Conservation (phyloP, 768 basidiomycete species). For the Myochromella boudieri region DNA sequence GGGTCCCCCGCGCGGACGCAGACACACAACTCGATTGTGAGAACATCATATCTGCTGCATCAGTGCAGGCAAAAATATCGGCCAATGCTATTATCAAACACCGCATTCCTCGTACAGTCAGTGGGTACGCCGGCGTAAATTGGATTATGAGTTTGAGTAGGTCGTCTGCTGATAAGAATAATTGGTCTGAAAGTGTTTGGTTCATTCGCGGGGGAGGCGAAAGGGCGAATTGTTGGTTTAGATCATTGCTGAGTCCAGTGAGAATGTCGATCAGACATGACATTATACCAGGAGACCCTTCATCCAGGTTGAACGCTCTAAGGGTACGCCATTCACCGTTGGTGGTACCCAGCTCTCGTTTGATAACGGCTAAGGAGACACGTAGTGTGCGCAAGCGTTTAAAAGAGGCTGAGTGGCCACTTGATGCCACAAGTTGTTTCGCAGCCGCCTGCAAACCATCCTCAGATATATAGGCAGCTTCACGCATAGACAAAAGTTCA, state of each 20-base stretch:
- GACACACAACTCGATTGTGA: slow-evolving; percentile 38
- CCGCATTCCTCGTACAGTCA: slow-evolving; percentile 51
- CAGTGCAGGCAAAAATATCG: slow-evolving; percentile 57
- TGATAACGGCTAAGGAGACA: slow-evolving; percentile 59
- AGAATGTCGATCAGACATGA: slow-evolving; percentile 57
- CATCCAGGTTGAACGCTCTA: slow-evolving; percentile 61
- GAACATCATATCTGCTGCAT: slow-evolving; percentile 40
- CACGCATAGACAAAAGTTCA: slow-evolving; percentile 57
- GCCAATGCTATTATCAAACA: slow-evolving; percentile 41
- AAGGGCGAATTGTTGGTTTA: slow-evolving; percentile 52
- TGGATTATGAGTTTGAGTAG: slow-evolving; percentile 49
- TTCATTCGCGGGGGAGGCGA: slow-evolving; percentile 35
- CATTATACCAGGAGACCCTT: slow-evolving; percentile 55
- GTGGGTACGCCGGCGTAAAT: slow-evolving; percentile 45
- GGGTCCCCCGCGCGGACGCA: slow-evolving; percentile 41
- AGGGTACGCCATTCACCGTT: slow-evolving; percentile 56
- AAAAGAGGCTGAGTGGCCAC: slow-evolving; percentile 49
- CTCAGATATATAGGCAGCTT: slow-evolving; percentile 66
- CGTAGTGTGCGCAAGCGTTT: slow-evolving; percentile 59
- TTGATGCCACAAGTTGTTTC: slow-evolving; percentile 54
- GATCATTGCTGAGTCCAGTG: slow-evolving; percentile 47
- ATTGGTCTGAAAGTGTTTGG: slow-evolving; percentile 45
- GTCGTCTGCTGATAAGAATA: slow-evolving; percentile 56
- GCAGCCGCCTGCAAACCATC: slow-evolving; percentile 64
- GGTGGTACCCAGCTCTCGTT: slow-evolving; percentile 49